These are phyloP conservation scores for Exophiala aquamarina DNA, from an alignment of 2,329 filamentous ascomycete species.

Conservation along the genomic window DNA sequence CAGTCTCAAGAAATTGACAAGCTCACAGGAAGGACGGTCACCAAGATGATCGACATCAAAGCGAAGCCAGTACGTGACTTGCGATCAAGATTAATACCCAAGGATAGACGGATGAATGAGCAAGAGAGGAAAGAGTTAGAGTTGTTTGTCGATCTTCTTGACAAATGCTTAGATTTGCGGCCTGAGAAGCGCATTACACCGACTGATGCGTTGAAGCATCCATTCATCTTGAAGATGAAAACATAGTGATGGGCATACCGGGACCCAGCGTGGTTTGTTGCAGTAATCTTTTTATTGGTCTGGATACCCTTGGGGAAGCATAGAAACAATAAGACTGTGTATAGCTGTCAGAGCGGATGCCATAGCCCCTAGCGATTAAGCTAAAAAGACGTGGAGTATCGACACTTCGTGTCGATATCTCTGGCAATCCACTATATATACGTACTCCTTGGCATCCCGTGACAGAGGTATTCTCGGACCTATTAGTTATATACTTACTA, in stretches of 20 bases:
- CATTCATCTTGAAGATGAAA: slow-evolving; percentile 65
- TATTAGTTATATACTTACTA: too few species aligned
- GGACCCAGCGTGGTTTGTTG: too few species aligned
- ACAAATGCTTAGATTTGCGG: slow-evolving; percentile 84
- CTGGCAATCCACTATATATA: too few species aligned
- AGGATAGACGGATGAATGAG: slow-evolving; percentile 72
- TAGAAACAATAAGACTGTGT: too few species aligned
- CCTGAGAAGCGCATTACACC: slow-evolving; percentile 90
- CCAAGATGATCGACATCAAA: slow-evolving; percentile 46
- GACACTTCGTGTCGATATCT: too few species aligned
- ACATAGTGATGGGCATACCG: slow-evolving; percentile 21
- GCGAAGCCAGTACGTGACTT: slow-evolving; percentile 78
- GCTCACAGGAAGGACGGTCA: slow-evolving; percentile 73
- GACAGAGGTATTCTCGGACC: too few species aligned
- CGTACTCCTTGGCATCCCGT: too few species aligned
- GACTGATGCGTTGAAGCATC: slow-evolving; percentile 80
- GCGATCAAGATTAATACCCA: slow-evolving; percentile 71
- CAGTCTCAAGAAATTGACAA: slow-evolving; percentile 83
- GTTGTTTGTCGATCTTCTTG: slow-evolving; percentile 81
- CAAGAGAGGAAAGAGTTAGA: slow-evolving; percentile 74
- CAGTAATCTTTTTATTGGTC: too few species aligned
- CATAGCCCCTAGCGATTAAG: too few species aligned
- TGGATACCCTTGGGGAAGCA: too few species aligned
- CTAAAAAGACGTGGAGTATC: too few species aligned
- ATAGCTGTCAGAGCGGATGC: too few species aligned